Evolutionary conservation across 1,284 basidiomycete genomes (phyloP).

Genomic region (Moesziomyces globuligerus): DNA sequence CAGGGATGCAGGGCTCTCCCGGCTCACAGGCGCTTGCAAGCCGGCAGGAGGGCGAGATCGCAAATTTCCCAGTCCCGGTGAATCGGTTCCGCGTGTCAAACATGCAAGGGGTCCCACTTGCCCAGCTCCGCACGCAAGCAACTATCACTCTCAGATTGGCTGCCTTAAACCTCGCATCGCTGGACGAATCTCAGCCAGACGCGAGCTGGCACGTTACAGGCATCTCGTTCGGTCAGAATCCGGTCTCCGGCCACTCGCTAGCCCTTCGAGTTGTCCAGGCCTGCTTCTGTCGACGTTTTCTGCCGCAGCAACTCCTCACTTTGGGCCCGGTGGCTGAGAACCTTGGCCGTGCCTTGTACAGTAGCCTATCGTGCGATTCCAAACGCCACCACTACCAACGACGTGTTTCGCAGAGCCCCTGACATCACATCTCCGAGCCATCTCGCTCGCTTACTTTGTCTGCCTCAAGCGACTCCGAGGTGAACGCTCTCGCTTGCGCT

Average conservation of each 20-base stretch:
- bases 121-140: no score
- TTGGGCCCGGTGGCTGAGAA: constrained; percentile 1
- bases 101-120: constrained; percentile 2
- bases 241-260: not conserved
- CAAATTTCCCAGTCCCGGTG: not conserved
- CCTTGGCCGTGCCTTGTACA: not conserved
- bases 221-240: not conserved
- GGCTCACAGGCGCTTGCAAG: not conserved
- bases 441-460: not conserved
- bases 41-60: not conserved
- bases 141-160: not conserved
- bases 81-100: constrained; percentile 1
- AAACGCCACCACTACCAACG: no score
- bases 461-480: not conserved
- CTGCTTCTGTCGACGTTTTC: constrained; percentile 7
- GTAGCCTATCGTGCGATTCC: no score
- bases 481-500: constrained; percentile 15
- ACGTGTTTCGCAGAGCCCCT: constrained; percentile 4
- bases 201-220: not conserved
- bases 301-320: constrained; percentile 7
- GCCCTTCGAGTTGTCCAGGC: no score
- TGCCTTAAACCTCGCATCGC: no score
- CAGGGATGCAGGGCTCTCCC: not conserved
- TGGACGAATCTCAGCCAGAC: not conserved
- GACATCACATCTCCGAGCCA: constrained; percentile 28